These are phyloP conservation scores for Aurinia saxatilis DNA, from an alignment of 345 rosid species.

Conservation along the genomic window DNA sequence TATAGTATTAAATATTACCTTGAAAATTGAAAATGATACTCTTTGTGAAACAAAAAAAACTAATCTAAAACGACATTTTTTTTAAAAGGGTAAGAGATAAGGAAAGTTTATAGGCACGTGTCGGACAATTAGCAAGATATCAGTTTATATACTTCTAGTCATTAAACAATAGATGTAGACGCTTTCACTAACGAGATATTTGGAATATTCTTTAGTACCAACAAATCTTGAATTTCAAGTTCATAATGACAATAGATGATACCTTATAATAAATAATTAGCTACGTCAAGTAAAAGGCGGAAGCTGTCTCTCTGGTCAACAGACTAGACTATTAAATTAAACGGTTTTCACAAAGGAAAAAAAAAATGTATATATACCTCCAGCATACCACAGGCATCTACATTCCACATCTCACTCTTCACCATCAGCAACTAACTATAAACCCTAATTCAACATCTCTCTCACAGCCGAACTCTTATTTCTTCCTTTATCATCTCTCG, in stretches of 20 bases:
- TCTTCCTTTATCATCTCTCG: conserved; percentile 5
- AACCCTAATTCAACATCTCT: conserved; percentile 10
- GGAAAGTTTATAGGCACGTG: too few relatives aligned
- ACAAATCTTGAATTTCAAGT: background rate
- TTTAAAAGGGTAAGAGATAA: too few relatives aligned
- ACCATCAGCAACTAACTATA: conserved; percentile 14
- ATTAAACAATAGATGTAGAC: too few relatives aligned
- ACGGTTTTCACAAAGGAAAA: background rate
- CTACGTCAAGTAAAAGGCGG: conserved; percentile 5
- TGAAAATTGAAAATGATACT: too few relatives aligned
- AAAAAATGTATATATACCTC: conserved; percentile 2
- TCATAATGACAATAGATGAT: background rate
- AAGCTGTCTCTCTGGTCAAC: conserved; percentile 22
- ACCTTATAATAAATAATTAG: background rate
- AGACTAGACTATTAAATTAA: background rate
- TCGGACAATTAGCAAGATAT: too few relatives aligned
- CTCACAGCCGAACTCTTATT: background rate
- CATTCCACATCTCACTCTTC: conserved; percentile 10
- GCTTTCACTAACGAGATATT: background rate
- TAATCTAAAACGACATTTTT: too few relatives aligned
- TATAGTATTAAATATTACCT: too few relatives aligned
- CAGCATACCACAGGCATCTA: conserved; percentile 8
- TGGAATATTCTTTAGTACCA: conserved; percentile 2
- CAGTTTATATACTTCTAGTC: too few relatives aligned
- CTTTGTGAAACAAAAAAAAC: too few relatives aligned